A percentile compares a stretch with the other conserved stretches of the same genome.
These are phyloP conservation scores for Tinospora cordifolia DNA, from an alignment of 164 flowering plant species.

Conservation along the genomic window DNA sequence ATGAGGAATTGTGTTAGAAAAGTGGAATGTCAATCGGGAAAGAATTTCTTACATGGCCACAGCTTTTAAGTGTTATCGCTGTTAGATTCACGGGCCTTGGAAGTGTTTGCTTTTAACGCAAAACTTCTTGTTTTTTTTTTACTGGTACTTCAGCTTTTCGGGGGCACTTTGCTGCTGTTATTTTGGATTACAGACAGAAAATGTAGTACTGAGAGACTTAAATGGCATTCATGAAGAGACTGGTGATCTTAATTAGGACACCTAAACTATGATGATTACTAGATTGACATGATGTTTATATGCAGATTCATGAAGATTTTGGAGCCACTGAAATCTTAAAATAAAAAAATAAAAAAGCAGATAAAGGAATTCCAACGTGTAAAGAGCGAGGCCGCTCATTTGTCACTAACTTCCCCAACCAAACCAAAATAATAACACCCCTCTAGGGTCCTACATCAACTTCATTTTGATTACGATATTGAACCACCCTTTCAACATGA, in stretches of 20 bases:
- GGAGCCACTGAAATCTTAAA: neutral
- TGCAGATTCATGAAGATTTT: neutral
- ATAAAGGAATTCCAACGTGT: constrained; percentile 2
- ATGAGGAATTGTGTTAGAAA: no score
- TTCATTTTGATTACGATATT: neutral
- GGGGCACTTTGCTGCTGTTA: neutral
- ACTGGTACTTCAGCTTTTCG: neutral
- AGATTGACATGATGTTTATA: neutral
- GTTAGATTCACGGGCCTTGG: no score
- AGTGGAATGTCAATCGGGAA: no score
- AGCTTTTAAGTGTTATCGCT: no score
- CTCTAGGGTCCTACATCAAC: neutral
- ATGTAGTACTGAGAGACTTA: neutral
- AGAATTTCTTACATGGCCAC: no score
- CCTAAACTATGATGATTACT: constrained; percentile 1
- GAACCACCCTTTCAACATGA: neutral
- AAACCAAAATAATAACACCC: neutral
- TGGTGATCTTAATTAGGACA: neutral
- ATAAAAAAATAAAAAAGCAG: no score
- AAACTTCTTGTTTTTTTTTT: no score
- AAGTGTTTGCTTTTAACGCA: no score
- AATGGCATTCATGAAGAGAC: neutral
- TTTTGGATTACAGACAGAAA: neutral
- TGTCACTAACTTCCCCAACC: neutral
- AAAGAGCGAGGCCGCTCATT: neutral